Base-by-base conservation (phyloP, 768 basidiomycete genomes). In the Rhodotorula sphaerocarpa region DNA sequence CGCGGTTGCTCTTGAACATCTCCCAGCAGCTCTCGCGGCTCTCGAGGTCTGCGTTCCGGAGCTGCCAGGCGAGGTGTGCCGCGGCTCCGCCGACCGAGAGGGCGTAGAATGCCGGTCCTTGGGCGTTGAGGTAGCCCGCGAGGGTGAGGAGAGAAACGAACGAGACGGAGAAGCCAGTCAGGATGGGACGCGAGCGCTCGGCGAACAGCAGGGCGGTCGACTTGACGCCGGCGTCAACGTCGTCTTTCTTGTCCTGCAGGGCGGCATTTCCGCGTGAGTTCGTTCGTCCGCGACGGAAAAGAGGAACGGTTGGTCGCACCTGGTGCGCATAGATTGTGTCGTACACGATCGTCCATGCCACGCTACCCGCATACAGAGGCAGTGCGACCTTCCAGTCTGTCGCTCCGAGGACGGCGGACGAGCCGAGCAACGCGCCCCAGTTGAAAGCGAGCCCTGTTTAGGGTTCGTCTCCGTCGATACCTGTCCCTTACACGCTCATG, bases 291-390 rank as follows among this genome's bases (percentile, higher is more conserved):
- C n/a, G n/a, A n/a, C n/a, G n/a, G n/a, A n/a, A n/a, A n/a, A n/a
- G n/a, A n/a, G n/a, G n/a, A n/a, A 5, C 3, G 48, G 18, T 27
- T 10, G 23, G 39, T 36, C 76, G 34, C 64, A 87, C 90, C 79
- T 96, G 93, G 75, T 99, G 95, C 5, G 95, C 95, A 72, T 97
- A 97, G 69, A 97, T 90, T 52, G 86, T 93, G 71, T 99, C 95
- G 73, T 97, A 99, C 3, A 95, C 88, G 47, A 99, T 81, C 52
- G 92, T 92, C 91, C 92, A 97, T 71, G 84, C 83, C 31, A 91
- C 77, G 28, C 89, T 88, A 12, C 92, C 90, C 2, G 86, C 84
- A 72, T 96, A 97, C 18, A 99, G 80, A 4, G 95, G 90, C 14
- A 87, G 76, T 46, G 87, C 88, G 45, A 92, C 82, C 16, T 74